A percentile compares a stretch with the other conserved stretches of the same genome.
Conservation (phyloP, 495 filamentous ascomycete genomes). For the Hyphodiscus hymeniophilus region DNA sequence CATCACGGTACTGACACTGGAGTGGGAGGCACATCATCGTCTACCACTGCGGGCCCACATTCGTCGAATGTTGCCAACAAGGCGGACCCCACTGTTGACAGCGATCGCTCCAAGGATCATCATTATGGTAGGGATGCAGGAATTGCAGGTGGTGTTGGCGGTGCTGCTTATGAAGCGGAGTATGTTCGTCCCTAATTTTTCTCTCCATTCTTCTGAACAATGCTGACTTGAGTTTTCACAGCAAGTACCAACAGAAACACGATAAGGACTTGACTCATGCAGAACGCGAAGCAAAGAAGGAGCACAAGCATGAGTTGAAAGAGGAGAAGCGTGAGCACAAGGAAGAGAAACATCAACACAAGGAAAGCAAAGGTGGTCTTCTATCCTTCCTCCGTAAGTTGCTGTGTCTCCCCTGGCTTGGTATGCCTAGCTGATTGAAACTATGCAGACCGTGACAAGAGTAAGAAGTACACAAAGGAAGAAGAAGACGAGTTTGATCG, state of each 20-base stretch:
- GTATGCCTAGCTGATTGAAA: too few relatives aligned
- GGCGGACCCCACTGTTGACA: conserved; percentile 41
- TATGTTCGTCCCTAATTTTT: too few relatives aligned
- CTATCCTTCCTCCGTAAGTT: too few relatives aligned
- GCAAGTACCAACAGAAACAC: conserved; percentile 11
- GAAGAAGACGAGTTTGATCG: conserved; percentile 21
- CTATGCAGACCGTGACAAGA: conserved; percentile 18
- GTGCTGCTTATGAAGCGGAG: conserved; percentile 10
- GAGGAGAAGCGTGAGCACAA: conserved; percentile 8
- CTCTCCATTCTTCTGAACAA: too few relatives aligned
- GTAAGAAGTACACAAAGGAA: conserved; percentile 18
- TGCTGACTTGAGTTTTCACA: too few relatives aligned
- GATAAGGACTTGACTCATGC: too few relatives aligned
- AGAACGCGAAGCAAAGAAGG: conserved; percentile 14
- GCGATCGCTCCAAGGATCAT: conserved; percentile 9
- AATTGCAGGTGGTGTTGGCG: conserved; percentile 6
- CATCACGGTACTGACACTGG: background rate
- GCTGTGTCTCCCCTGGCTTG: too few relatives aligned
- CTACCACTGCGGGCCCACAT: conserved; percentile 38
- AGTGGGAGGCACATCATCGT: background rate
- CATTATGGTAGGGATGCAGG: conserved; percentile 15
- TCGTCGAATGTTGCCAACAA: conserved; percentile 47
- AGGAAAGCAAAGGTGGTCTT: conserved; percentile 6
- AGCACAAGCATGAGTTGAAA: conserved; percentile 2
- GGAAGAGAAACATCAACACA: conserved; percentile 10